Base-by-base conservation (phyloP, 2,329 filamentous ascomycete genomes). In the Microcyclospora tardicrescens region DNA sequence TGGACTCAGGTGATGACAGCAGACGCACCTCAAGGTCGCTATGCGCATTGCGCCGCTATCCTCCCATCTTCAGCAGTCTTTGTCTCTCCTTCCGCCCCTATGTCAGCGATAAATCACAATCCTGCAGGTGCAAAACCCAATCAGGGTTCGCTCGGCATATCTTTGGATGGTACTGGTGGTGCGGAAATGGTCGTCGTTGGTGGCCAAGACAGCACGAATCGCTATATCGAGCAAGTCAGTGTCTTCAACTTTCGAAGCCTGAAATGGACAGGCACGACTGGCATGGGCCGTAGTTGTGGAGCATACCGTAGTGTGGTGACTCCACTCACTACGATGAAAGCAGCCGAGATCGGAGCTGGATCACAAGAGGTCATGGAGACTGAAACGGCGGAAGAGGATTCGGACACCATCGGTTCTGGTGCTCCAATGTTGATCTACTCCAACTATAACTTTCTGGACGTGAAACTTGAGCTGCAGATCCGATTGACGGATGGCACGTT, bases 191-290 rank as follows among this genome's bases (percentile, higher is more conserved):
- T 98, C 5, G 81, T 98, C 11, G 87, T 96, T 6, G 91, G 91
- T 43, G 91, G 91, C 0, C 91, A 98, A 61, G 91, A 98, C 56
- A 91, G 84, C 38, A 81, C 81, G n/a, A 98, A 98, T 59, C 87
- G 94, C 59, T 98, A 98, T 57, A 98, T 98, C 49, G 89, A 98
- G 61, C 86, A 98, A 61, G 93, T 98, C 47, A 96, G 86, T 57
- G 85, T 98, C 2, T 98, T 98, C 68, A 98, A 98, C 54, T 68
- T 98, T 16, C 77, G 91, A 35, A 95, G 85, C 58, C 65, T 96
- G 43, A 93, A 91, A 62, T 98, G 91, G 91, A 94, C 85, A 1
- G 84, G 83, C 13, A 95, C 86, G 2, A 84, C 84, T 46, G 71
- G 79, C 1, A 69, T 96, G 34, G 87, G 86, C 36, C 84, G 89